Evolutionary conservation across 176 grass and related monocot species (phyloP), one percentile per base, ranked within the genome.

Genomic region (Thalia dealbata): DNA sequence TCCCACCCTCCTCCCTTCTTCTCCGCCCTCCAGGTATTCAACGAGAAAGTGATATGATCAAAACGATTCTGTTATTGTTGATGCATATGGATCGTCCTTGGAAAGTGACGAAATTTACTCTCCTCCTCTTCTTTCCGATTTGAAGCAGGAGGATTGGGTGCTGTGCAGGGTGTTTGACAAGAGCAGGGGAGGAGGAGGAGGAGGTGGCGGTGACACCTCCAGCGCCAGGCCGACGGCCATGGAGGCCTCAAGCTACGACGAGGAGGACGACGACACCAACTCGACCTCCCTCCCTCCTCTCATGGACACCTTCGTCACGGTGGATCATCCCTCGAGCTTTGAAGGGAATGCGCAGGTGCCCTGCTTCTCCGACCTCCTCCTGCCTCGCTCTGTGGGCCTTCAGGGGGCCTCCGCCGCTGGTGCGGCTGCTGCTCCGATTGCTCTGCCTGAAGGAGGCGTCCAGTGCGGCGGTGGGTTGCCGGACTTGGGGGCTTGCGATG

Each of bases 161-260:
- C 72, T 97, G 77, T 92, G 93, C 59, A 91, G 87, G n/a, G 93
- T 92, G 41, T 86, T 97, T 87, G 86, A 73, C 78, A 92, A 97
- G 85, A 88, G 81, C 60, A 81, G 87, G 70, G 70, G 73, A 60
- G 86, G 78, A 2, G 70, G 73, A 60, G 86, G 78, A 2, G 29
- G 45, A 10, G 11, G 45, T 9, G 45, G 45, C 1, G 45, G 45
- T 48, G 45, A 8, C 45, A 48, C 24, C 24, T 32, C 62, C 35
- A 64, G 78, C 78, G 73, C 82, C 25, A 81, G 77, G 70, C 70
- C 83, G 41, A 60, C 81, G 42, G 52, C 82, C 48, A 81, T 79
- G 50, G 81, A 38, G 29, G 75, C 72, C 70, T 88, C 80, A 65
- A 63, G 38, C 66, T 43, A 38, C 4, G 45, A 70, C 82, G 7